A percentile compares a stretch with the other conserved stretches of the same genome.
phyloP scores from a whole-genome alignment of 768 basidiomycete species.

The Suillus spraguei region DNA sequence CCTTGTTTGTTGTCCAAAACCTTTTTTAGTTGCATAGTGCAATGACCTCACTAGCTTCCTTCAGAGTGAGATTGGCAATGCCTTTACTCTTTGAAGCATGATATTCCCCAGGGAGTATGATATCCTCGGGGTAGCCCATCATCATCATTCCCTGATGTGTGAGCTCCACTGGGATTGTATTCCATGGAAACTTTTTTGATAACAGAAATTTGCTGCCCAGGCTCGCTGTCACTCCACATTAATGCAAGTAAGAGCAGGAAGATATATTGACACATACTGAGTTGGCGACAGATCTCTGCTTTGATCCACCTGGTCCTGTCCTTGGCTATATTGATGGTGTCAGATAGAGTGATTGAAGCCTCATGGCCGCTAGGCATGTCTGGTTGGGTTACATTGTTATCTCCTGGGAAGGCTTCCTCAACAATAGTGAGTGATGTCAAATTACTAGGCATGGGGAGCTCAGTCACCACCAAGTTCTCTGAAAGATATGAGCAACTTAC shows the following conservation, averaged over 20 bases:
- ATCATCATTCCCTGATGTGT: not conserved
- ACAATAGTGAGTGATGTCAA: not conserved
- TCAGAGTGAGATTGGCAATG: slow-evolving; percentile 6
- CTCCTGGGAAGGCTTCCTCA: not conserved
- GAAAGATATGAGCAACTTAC: not conserved
- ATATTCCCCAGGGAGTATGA: slow-evolving; percentile 7
- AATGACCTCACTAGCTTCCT: not conserved
- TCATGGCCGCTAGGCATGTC: not conserved
- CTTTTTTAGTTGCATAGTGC: not conserved
- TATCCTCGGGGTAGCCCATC: not conserved
- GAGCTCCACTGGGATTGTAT: slow-evolving; percentile 6
- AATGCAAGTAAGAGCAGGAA: not conserved
- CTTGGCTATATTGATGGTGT: not conserved
- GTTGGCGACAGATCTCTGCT: not conserved
- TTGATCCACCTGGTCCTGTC: not conserved
- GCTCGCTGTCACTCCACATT: not conserved
- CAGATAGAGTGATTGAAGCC: not conserved
- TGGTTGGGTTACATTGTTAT: not conserved
- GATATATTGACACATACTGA: not conserved
- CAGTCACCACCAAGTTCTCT: not conserved
- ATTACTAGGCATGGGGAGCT: not conserved
- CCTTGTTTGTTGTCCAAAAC: not conserved
- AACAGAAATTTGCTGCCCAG: slow-evolving; percentile 6
- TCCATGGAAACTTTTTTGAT: slow-evolving; percentile 15
- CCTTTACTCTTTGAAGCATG: slow-evolving; percentile 13